Evolutionary conservation across 2,329 filamentous ascomycete genomes (phyloP).

Genomic region (Capronia americana): DNA sequence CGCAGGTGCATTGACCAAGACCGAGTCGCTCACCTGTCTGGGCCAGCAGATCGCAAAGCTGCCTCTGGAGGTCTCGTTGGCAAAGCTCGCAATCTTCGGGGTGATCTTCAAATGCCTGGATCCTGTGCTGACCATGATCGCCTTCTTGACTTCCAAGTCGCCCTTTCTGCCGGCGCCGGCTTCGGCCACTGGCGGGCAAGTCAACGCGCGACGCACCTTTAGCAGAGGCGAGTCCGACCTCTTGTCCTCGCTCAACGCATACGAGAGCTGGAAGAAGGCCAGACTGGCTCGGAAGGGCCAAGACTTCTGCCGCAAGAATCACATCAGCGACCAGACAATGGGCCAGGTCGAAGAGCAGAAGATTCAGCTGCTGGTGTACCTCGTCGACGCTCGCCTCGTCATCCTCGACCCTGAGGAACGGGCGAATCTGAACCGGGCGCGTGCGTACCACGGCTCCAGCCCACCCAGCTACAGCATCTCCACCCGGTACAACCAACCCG

Average conservation of each 20-base stretch:
- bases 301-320: slow-evolving; percentile 96
- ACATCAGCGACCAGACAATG: slow-evolving; percentile 85
- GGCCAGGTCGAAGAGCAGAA: slow-evolving; percentile 95
- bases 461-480: slow-evolving; percentile 74
- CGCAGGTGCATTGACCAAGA: slow-evolving; percentile 81
- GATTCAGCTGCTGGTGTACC: slow-evolving; percentile 81
- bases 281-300: slow-evolving; percentile 73
- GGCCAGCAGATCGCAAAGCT: slow-evolving; percentile 86
- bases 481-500: slow-evolving; percentile 73
- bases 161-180: slow-evolving; percentile 88
- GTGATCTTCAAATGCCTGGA: slow-evolving; percentile 90
- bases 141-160: slow-evolving; percentile 91
- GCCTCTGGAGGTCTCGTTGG: slow-evolving; percentile 91
- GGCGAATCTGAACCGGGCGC: slow-evolving; percentile 25
- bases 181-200: slow-evolving; percentile 57
- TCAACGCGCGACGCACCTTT: slow-evolving; percentile 75
- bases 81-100: slow-evolving; percentile 88
- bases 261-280: slow-evolving; percentile 83
- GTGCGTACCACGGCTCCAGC: slow-evolving; percentile 58
- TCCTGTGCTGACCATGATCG: slow-evolving; percentile 87
- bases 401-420: slow-evolving; percentile 58
- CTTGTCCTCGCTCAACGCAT: slow-evolving; percentile 92
- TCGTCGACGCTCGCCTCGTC: slow-evolving; percentile 85
- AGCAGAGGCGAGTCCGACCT: slow-evolving; percentile 88
- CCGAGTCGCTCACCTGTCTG: slow-evolving; percentile 84